A percentile compares a stretch with the other conserved stretches of the same genome.
Evolutionary conservation across 2,329 filamentous ascomycete species (phyloP).

Genomic region (Venturia pyrina): DNA sequence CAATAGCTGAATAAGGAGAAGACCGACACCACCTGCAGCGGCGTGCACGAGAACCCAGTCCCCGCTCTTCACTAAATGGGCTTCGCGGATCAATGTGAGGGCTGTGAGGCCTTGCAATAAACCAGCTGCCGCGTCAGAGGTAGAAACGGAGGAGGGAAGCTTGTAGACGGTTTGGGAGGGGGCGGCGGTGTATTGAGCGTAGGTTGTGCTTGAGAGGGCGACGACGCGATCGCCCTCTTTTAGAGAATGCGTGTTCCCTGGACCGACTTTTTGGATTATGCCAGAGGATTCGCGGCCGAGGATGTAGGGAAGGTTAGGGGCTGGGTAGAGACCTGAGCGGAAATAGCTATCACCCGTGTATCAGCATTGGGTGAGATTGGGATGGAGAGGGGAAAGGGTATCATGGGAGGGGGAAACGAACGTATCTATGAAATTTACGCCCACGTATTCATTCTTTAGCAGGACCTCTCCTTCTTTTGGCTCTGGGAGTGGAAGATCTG

Average conservation of each 20-base stretch:
- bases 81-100: conserved; percentile 66
- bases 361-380: no score
- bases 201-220: conserved; percentile 49
- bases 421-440: conserved; percentile 86
- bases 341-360: conserved; percentile 51
- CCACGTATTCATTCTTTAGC: conserved; percentile 69
- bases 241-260: conserved; percentile 45
- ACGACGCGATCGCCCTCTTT: conserved; percentile 60
- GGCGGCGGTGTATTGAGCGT: conserved; percentile 50
- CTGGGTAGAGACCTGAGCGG: conserved; percentile 69
- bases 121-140: conserved; percentile 55
- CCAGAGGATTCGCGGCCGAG: conserved; percentile 75
- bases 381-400: no score
- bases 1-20: conserved; percentile 66
- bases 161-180: conserved; percentile 46
- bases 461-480: conserved; percentile 62
- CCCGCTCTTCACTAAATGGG: conserved; percentile 57
- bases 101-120: conserved; percentile 79
- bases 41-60: conserved; percentile 81
- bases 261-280: conserved; percentile 51
- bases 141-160: conserved; percentile 52
- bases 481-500: conserved; percentile 60
- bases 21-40: conserved; percentile 72
- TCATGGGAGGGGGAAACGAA: conserved; percentile 23
- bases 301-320: conserved; percentile 58